Percentiles rank a stretch among this genome's conserved stretches.
These are phyloP conservation scores for Plasmodium falciparum DNA, from an alignment of 169 alveolate genomes.

Conservation along the genomic window DNA sequence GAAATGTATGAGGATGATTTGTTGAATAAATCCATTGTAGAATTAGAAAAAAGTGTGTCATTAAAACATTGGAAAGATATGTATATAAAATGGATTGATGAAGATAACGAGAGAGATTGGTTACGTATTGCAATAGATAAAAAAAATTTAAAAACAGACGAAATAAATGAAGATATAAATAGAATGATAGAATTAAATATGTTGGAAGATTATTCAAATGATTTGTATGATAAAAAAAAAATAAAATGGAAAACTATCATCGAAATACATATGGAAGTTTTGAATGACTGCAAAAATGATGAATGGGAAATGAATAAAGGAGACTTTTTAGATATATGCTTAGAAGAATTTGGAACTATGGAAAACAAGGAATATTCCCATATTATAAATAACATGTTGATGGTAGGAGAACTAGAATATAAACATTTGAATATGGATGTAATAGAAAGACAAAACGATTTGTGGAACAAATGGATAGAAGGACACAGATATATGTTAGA, in stretches of 20 bases:
- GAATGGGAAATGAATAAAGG: conserved; percentile 1
- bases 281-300: background rate
- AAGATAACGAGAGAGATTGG: too few relatives aligned
- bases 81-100: too few relatives aligned
- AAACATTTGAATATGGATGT: background rate
- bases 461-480: background rate
- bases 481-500: too few relatives aligned
- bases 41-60: too few relatives aligned
- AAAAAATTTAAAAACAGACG: too few relatives aligned
- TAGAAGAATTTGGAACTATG: background rate
- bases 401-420: background rate
- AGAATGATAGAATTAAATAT: too few relatives aligned
- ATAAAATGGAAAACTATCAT: background rate
- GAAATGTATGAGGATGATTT: background rate
- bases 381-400: background rate
- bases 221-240: too few relatives aligned
- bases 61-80: too few relatives aligned
- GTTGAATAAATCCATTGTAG: background rate
- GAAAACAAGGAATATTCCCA: background rate
- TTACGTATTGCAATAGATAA: too few relatives aligned
- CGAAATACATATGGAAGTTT: background rate
- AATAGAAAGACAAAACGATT: background rate
- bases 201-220: too few relatives aligned
- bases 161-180: too few relatives aligned
- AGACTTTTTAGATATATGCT: background rate